Evolutionary conservation across 441 rosid species (phyloP).

Genomic region (Flueggea neowawraea): DNA sequence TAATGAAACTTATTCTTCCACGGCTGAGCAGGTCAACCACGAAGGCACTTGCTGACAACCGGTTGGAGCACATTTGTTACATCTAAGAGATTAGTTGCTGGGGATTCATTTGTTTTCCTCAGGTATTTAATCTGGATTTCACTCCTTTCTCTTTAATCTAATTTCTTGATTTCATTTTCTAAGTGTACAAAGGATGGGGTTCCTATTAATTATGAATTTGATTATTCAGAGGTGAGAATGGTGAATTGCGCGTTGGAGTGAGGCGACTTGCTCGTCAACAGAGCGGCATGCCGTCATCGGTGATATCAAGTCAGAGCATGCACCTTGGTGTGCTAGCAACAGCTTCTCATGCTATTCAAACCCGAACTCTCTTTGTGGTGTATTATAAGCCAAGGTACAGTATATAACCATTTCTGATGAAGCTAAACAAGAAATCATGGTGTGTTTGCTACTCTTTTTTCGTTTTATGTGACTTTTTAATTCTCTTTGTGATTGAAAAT

Average conservation of each 20-base stretch:
- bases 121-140: constrained; percentile 39
- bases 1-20: too few species aligned
- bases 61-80: constrained; percentile 98
- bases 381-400: constrained; percentile 89
- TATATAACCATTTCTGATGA: neutral
- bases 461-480: neutral
- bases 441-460: neutral
- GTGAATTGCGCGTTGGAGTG: constrained; percentile 85
- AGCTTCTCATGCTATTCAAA: constrained; percentile 88
- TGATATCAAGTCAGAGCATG: constrained; percentile 98
- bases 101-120: constrained; percentile 91
- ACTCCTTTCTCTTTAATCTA: neutral
- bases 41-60: constrained; percentile 94
- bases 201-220: constrained; percentile 3
- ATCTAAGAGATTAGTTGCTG: constrained; percentile 84
- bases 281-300: constrained; percentile 77
- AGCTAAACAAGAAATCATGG: neutral
- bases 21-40: constrained; percentile 69
- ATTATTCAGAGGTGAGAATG: constrained; percentile 55
- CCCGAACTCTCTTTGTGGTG: constrained; percentile 74
- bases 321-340: constrained; percentile 97
- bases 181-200: constrained; percentile 5
- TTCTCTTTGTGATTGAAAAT: neutral
- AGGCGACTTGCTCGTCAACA: constrained; percentile 66
- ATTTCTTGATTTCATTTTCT: neutral